Evolutionary conservation across 2,329 filamentous ascomycete genomes (phyloP).

Genomic region (Endocalyx cinctus): DNA sequence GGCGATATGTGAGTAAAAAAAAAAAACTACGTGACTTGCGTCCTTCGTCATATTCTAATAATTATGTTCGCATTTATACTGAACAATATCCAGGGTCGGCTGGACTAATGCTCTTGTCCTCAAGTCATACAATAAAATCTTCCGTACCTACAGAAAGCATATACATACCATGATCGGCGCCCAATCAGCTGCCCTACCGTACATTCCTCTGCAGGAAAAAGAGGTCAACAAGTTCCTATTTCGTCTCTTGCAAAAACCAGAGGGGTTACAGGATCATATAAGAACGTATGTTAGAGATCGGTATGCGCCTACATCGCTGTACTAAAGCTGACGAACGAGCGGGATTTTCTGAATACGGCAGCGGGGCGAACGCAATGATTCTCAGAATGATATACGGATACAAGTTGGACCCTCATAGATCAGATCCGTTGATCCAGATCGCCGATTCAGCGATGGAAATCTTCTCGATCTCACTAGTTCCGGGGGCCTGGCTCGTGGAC

Average conservation of each 20-base stretch:
- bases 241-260: constrained; percentile 9
- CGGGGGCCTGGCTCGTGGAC: constrained; percentile 24
- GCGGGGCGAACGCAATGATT: constrained; percentile 21
- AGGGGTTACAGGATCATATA: constrained; percentile 4
- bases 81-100: constrained; percentile 7
- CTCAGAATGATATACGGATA: constrained; percentile 26
- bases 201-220: constrained; percentile 6
- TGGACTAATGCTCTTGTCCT: constrained; percentile 16
- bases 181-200: constrained; percentile 11
- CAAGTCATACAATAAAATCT: constrained; percentile 18
- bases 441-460: constrained; percentile 13
- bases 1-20: constrained; percentile 16
- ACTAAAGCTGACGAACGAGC: no score
- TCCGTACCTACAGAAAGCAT: constrained; percentile 21
- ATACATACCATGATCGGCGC: constrained; percentile 26
- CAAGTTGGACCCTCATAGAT: constrained; percentile 11
- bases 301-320: not conserved
- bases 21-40: no score
- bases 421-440: constrained; percentile 18
- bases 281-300: constrained; percentile 6
- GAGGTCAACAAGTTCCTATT: constrained; percentile 12
- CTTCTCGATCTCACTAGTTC: constrained; percentile 10
- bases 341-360: no score
- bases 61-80: not conserved
- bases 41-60: no score